These are phyloP conservation scores for Beauveria asiatica DNA, from an alignment of 2,329 filamentous ascomycete genomes.

Conservation along the genomic window DNA sequence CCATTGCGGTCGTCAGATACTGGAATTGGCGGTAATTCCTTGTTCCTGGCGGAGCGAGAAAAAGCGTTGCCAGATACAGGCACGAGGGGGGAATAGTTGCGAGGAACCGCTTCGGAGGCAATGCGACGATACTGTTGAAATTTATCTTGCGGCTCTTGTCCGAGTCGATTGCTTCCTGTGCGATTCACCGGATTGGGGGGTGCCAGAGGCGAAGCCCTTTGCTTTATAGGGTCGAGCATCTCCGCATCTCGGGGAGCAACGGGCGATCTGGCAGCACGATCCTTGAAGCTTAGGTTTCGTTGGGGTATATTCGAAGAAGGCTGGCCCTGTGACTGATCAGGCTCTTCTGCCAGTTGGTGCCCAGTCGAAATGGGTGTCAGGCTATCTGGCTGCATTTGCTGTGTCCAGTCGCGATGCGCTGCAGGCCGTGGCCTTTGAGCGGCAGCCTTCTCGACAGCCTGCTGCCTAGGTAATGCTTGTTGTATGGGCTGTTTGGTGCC, in stretches of 20 bases:
- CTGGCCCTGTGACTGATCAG: conserved; percentile 5
- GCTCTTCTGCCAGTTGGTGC: background rate
- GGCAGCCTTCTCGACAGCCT: background rate
- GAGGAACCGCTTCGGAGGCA: background rate
- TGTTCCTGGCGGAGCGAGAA: conserved; percentile 20
- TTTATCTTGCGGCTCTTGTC: conserved; percentile 42
- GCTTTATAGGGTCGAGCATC: background rate
- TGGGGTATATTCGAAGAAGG: conserved; percentile 32
- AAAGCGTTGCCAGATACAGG: conserved; percentile 10
- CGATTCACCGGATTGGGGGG: conserved; percentile 21
- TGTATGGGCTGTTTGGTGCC: background rate
- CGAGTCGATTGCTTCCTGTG: conserved; percentile 49
- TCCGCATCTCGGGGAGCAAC: background rate
- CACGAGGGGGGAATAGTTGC: background rate
- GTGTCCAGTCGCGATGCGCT: background rate
- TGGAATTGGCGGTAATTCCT: conserved; percentile 23
- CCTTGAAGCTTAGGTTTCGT: conserved; percentile 53
- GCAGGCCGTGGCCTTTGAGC: background rate
- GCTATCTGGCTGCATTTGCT: background rate
- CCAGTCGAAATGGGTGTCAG: background rate
- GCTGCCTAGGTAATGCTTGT: background rate
- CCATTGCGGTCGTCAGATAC: background rate
- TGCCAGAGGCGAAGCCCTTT: background rate
- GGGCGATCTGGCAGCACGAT: conserved; percentile 41
- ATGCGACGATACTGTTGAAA: conserved; percentile 8